Base-by-base conservation (phyloP, 306 rosid genomes). In the Echinosophora koreensis region DNA sequence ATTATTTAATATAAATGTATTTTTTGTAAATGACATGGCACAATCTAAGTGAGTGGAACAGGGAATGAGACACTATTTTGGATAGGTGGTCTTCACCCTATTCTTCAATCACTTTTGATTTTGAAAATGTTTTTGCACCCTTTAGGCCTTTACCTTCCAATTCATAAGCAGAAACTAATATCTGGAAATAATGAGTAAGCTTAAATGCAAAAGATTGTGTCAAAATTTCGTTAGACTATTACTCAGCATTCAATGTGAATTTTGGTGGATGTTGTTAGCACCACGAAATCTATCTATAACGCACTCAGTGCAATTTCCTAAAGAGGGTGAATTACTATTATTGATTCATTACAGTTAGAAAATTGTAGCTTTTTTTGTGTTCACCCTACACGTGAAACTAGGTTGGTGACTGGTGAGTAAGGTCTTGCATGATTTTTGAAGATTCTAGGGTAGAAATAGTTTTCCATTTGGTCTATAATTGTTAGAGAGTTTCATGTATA, bases 81-180 rank as follows among this genome's bases (percentile, higher is more conserved):
- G n/a, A n/a, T n/a, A n/a, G n/a, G n/a, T n/a, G n/a, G n/a, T n/a
- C n/a, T n/a, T n/a, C n/a, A n/a, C n/a, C n/a, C n/a, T n/a, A n/a
- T n/a, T n/a, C n/a, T n/a, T n/a, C n/a, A n/a, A n/a, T n/a, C n/a
- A n/a, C n/a, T n/a, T n/a, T n/a, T n/a, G n/a, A n/a, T 67, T 67
- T 46, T 15, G 39, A 14, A 12, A 46, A 46, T 44, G 30, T 28
- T 46, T 58, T 46, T 39, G 10, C 28, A 41, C 37, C 37, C 37
- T 11, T 46, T 46, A n/a, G n/a, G n/a, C n/a, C n/a, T n/a, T n/a
- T n/a, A 15, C 56, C 6, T 71, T 38, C 2, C 2, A 28, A 28
- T 28, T 51, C 9, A 42, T 28, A 73, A 22, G 4, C 27, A 28
- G 16, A 73, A 73, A 44, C 17, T 42, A 39, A 73, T 58, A 41